These are phyloP conservation scores for Cercospora nicotianae DNA, from an alignment of 2,329 filamentous ascomycete genomes.

Conservation along the genomic window DNA sequence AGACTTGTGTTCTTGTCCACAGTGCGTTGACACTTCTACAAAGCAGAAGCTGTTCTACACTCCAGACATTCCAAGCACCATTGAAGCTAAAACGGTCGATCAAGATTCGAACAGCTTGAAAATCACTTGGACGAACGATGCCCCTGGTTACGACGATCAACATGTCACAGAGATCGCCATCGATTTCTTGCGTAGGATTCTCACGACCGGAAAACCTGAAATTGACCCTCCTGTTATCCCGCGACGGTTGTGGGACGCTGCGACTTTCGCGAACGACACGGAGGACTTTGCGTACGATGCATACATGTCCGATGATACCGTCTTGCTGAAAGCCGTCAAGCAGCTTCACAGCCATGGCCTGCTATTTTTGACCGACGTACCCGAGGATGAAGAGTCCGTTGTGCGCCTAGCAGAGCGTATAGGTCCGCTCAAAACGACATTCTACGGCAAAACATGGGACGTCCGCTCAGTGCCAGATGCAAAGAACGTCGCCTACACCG, in stretches of 20 bases:
- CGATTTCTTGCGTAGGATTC: slow-evolving; percentile 2
- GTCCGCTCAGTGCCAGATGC: slow-evolving; percentile 78
- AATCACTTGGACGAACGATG: slow-evolving; percentile 63
- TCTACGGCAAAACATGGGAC: slow-evolving; percentile 90
- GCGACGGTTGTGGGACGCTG: slow-evolving; percentile 45
- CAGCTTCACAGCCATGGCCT: slow-evolving; percentile 68
- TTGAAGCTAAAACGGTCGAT: slow-evolving; percentile 43
- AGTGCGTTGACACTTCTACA: slow-evolving; percentile 59
- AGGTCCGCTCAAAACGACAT: slow-evolving; percentile 77
- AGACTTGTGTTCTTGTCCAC: slow-evolving; percentile 59
- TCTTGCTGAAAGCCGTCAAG: slow-evolving; percentile 62
- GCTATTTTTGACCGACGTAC: slow-evolving; percentile 74
- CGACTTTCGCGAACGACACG: slow-evolving; percentile 51
- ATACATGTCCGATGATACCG: slow-evolving; percentile 63
- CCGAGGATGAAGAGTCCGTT: slow-evolving; percentile 56
- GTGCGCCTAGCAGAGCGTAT: slow-evolving; percentile 69
- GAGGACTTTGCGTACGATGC: slow-evolving; percentile 66
- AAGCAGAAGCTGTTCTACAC: slow-evolving; percentile 66
- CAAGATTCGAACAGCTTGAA: slow-evolving; percentile 30
- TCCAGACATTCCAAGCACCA: slow-evolving; percentile 59
- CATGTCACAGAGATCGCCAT: slow-evolving; percentile 44
- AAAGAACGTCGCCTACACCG: slow-evolving; percentile 89
- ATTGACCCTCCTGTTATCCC: background rate
- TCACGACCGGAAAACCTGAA: slow-evolving; percentile 3
- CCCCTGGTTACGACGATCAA: slow-evolving; percentile 45